A percentile compares a stretch with the other conserved stretches of the same genome.
phyloP scores from a whole-genome alignment of 2,329 filamentous ascomycete genomes.

The Cladosporium colombiae region DNA sequence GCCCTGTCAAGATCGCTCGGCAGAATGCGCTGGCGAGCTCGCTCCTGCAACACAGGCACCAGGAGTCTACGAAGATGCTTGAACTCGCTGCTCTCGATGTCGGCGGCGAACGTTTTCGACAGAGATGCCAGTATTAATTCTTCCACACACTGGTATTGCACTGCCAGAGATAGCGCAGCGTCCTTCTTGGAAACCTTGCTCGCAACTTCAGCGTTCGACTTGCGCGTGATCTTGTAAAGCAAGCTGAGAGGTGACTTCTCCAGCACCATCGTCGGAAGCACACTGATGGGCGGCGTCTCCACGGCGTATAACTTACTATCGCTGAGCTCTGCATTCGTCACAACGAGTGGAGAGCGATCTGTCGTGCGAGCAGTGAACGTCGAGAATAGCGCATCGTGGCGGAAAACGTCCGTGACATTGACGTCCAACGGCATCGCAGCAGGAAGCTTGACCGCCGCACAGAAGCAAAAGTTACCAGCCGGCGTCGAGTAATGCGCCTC shows the following conservation, averaged over 20 bases:
- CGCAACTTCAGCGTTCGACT: constrained; percentile 34
- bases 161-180: constrained; percentile 61
- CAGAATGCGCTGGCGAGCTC: constrained; percentile 46
- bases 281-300: constrained; percentile 48
- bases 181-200: constrained; percentile 33
- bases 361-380: constrained; percentile 88
- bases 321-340: constrained; percentile 70
- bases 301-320: constrained; percentile 70
- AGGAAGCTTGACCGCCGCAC: constrained; percentile 63
- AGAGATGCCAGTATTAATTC: constrained; percentile 64
- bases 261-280: constrained; percentile 64
- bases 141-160: constrained; percentile 75
- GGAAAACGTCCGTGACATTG: constrained; percentile 96
- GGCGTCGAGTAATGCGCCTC: constrained; percentile 43
- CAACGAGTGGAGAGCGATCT: constrained; percentile 69
- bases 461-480: constrained; percentile 46
- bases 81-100: constrained; percentile 51
- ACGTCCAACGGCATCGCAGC: constrained; percentile 84
- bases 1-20: constrained; percentile 53
- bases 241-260: constrained; percentile 78
- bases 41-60: constrained; percentile 49
- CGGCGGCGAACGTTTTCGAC: constrained; percentile 47
- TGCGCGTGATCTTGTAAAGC: constrained; percentile 74
- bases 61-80: constrained; percentile 53
- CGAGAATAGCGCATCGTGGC: constrained; percentile 77